Conservation (phyloP, 768 basidiomycete species). For the Lentinula guzmanii region DNA sequence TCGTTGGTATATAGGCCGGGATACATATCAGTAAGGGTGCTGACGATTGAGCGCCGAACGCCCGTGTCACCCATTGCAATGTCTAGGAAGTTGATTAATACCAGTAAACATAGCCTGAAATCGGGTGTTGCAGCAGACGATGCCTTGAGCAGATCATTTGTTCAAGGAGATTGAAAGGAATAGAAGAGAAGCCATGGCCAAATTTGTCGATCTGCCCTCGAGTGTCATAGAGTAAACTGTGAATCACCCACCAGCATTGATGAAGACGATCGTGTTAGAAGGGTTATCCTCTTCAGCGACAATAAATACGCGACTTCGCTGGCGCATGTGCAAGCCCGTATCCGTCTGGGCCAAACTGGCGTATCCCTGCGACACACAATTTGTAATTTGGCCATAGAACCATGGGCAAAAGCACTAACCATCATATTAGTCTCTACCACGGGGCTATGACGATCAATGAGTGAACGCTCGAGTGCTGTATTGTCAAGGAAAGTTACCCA, state of each 20-base stretch:
- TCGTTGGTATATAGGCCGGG: conserved; percentile 59
- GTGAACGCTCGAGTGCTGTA: neutral
- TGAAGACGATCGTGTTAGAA: conserved; percentile 60
- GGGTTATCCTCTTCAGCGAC: conserved; percentile 55
- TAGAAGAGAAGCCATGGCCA: neutral
- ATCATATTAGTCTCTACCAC: conserved; percentile 84
- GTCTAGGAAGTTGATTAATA: conserved; percentile 30
- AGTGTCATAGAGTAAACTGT: neutral
- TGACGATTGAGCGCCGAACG: conserved; percentile 62
- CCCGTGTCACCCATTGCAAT: conserved; percentile 82
- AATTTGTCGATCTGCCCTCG: neutral
- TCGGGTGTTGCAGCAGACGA: too few species aligned
- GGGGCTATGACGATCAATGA: conserved; percentile 33
- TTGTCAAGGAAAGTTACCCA: conserved; percentile 35
- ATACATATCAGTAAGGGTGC: conserved; percentile 46
- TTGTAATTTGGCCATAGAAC: neutral
- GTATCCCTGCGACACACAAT: conserved; percentile 46
- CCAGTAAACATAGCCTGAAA: neutral
- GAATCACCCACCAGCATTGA: conserved; percentile 56
- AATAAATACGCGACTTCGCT: conserved; percentile 73
- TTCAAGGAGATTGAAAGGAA: too few species aligned
- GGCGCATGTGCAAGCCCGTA: conserved; percentile 74
- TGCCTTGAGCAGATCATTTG: too few species aligned
- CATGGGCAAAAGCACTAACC: conserved; percentile 29
- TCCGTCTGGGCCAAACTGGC: conserved; percentile 60